Percentiles rank a stretch among this genome's conserved stretches.
Conservation (phyloP, 495 filamentous ascomycete genomes). For the Xylaria sp. region DNA sequence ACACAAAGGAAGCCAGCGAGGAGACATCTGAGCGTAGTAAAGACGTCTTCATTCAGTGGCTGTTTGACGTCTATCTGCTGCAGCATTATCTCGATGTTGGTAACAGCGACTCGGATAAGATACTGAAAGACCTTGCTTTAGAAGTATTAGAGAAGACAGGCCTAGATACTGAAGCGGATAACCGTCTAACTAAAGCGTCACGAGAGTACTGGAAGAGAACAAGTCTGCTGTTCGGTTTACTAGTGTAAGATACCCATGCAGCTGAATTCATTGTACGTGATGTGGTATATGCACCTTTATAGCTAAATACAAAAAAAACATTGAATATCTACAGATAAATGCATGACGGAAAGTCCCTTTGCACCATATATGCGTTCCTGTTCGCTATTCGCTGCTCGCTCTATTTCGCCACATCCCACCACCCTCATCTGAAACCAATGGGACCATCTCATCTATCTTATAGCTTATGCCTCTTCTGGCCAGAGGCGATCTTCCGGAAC, state of each 20-base stretch:
- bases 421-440: too few relatives aligned
- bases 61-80: constrained; percentile 81
- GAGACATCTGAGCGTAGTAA: constrained; percentile 41
- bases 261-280: constrained; percentile 5
- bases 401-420: neutral
- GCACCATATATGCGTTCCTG: neutral
- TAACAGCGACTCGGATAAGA: constrained; percentile 40
- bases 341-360: neutral
- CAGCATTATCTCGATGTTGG: constrained; percentile 46
- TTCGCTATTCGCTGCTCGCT: neutral
- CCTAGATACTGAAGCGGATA: constrained; percentile 49
- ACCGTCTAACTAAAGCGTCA: constrained; percentile 62
- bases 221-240: constrained; percentile 70
- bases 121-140: constrained; percentile 54
- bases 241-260: constrained; percentile 40
- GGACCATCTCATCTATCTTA: constrained; percentile 44
- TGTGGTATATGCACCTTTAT: neutral
- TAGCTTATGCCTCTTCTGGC: constrained; percentile 83
- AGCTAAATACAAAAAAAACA: neutral
- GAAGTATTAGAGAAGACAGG: constrained; percentile 55
- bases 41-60: constrained; percentile 71
- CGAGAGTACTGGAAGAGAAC: constrained; percentile 84
- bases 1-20: constrained; percentile 22
- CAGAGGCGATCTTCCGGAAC: constrained; percentile 68
- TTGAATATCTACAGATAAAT: constrained; percentile 1